Base-by-base conservation (phyloP, 257 asterid genomes). In the Nicotiana noctiflora region DNA sequence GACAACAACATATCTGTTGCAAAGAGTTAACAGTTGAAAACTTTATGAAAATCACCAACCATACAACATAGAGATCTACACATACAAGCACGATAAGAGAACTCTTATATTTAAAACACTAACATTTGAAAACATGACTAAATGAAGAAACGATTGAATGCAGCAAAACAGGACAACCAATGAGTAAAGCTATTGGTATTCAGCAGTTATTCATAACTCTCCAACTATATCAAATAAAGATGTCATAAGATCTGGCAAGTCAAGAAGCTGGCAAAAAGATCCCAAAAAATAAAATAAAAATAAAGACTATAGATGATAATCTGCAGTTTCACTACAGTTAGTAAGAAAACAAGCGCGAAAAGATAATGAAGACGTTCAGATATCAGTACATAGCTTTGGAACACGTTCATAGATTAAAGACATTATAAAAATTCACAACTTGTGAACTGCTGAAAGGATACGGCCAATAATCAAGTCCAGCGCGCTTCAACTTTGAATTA, bases 381-480 rank as follows among this genome's bases (percentile, higher is more conserved):
- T 19, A 12, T 72, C 15, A 46, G 15, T 21, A 72, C 40, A 72
- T 72, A 3, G 40, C 78, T 46, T 7, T 15, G 40, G 60, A 72
- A 23, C 60, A 72, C 4, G 1, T 40, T 23, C 61, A 61, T 13
- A 72, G 40, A 72, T 31, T 40, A 72, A 72, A 72, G 40, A 64
- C 2, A 40, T 4, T 12, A 44, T 13, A 1, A 49, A 7, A n/a
- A n/a, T n/a, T n/a, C n/a, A n/a, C n/a, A n/a, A n/a, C n/a, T n/a
- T n/a, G n/a, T n/a, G n/a, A n/a, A n/a, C n/a, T 79, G 77, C 61
- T 79, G 74, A 79, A 84, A 82, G 98, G 99, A 96, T 96, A 96
- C 97, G 98, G 99, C 99, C 99, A 90, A 87, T 96, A 94, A 87
- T 92, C 98, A 77, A 94, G 96, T 85, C 99, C 99, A 79, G 99